A percentile compares a stretch with the other conserved stretches of the same genome.
These are phyloP conservation scores for Diplotaxis tenuifolia DNA, from an alignment of 345 rosid species.

Conservation along the genomic window DNA sequence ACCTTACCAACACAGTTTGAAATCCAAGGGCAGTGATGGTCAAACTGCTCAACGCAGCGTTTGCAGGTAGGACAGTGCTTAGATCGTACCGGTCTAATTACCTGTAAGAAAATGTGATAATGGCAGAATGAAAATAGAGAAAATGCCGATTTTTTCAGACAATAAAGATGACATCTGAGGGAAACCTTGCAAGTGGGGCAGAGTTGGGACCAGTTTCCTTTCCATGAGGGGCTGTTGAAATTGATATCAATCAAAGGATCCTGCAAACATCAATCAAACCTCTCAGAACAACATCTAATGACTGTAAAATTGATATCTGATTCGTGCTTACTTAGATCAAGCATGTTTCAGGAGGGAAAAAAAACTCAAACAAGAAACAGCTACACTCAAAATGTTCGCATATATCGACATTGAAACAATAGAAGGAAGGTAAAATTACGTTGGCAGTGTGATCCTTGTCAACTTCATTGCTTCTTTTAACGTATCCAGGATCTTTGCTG, in stretches of 20 bases:
- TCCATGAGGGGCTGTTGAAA: conserved; percentile 73
- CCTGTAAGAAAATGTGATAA: conserved; percentile 44
- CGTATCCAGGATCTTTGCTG: conserved; percentile 90
- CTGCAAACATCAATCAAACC: conserved; percentile 43
- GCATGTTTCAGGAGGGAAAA: not conserved
- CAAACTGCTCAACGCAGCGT: conserved; percentile 89
- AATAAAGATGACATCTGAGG: conserved; percentile 2
- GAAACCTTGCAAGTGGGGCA: conserved; percentile 99
- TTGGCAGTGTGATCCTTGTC: conserved; percentile 27
- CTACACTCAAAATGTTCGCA: not conserved
- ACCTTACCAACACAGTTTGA: conserved; percentile 99
- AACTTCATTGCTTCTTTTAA: conserved; percentile 50
- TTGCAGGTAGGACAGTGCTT: conserved; percentile 92
- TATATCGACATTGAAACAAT: conserved; percentile 17
- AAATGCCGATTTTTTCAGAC: not conserved
- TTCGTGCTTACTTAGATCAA: conserved; percentile 1
- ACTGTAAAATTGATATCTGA: not conserved
- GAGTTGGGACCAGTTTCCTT: conserved; percentile 96
- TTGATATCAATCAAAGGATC: conserved; percentile 68
- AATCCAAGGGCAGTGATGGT: conserved; percentile 99
- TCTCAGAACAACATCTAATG: not conserved
- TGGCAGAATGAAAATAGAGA: not conserved
- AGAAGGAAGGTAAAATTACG: conserved; percentile 16
- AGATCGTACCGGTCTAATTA: conserved; percentile 91
- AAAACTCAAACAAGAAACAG: not conserved